A percentile compares a stretch with the other conserved stretches of the same genome.
These are phyloP conservation scores for Scleroderma citrinum DNA, from an alignment of 768 basidiomycete genomes.

Conservation along the genomic window DNA sequence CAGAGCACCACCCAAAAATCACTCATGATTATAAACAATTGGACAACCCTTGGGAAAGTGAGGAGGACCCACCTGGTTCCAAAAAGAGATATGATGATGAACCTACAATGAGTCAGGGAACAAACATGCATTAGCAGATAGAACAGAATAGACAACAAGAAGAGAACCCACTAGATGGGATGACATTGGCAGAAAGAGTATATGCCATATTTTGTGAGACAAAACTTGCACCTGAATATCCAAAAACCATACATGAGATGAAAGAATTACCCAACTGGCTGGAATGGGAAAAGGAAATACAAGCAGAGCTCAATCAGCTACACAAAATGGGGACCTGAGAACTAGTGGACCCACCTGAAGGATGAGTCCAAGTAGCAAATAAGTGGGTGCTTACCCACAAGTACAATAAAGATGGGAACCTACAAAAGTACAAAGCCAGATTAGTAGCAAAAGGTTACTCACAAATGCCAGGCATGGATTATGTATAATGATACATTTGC, in stretches of 20 bases:
- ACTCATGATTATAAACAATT: not conserved
- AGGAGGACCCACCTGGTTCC: too few species aligned
- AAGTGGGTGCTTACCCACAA: slow-evolving; percentile 20
- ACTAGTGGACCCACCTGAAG: slow-evolving; percentile 18
- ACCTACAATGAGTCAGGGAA: not conserved
- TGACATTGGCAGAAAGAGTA: not conserved
- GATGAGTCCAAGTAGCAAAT: slow-evolving; percentile 18
- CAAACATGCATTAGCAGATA: too few species aligned
- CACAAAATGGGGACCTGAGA: slow-evolving; percentile 12
- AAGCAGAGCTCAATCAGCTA: not conserved
- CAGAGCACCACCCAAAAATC: too few species aligned
- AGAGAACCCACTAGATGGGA: too few species aligned
- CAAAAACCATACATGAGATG: not conserved
- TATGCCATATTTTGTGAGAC: not conserved
- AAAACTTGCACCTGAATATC: not conserved
- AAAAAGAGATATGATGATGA: too few species aligned
- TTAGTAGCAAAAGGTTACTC: slow-evolving; percentile 36
- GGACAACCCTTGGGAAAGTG: not conserved
- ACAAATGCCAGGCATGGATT: slow-evolving; percentile 33
- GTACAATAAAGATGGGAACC: not conserved
- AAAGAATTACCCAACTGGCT: not conserved
- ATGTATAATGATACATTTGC: slow-evolving; percentile 30
- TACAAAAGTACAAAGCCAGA: slow-evolving; percentile 26
- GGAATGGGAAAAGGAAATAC: slow-evolving; percentile 2
- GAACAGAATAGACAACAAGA: too few species aligned